A percentile compares a stretch with the other conserved stretches of the same genome.
phyloP scores from a whole-genome alignment of 2,329 filamentous ascomycete species.

The Fusarium poae region DNA sequence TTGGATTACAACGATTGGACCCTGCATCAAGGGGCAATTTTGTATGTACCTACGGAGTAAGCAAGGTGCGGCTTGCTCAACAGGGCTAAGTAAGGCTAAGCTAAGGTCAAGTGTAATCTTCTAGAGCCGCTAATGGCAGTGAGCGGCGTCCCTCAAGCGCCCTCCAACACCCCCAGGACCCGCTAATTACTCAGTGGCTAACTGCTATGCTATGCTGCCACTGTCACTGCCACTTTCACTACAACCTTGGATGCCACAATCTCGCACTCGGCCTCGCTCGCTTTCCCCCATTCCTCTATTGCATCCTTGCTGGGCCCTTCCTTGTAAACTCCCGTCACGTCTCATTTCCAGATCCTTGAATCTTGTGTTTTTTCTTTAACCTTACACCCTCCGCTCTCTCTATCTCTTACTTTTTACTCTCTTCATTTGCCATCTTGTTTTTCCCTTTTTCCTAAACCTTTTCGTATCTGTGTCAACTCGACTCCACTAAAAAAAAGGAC shows the following conservation, averaged over 20 bases:
- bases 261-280: constrained; percentile 36
- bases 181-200: constrained; percentile 37
- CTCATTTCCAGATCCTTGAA: constrained; percentile 29
- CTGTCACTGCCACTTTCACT: constrained; percentile 25
- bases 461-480: background rate
- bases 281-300: constrained; percentile 16
- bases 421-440: constrained; percentile 21
- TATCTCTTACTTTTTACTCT: background rate
- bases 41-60: constrained; percentile 24
- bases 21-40: constrained; percentile 25
- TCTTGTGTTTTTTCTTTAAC: constrained; percentile 20
- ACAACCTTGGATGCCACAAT: constrained; percentile 19
- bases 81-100: constrained; percentile 31
- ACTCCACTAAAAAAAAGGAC: constrained; percentile 5
- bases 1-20: constrained; percentile 17
- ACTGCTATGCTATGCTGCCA: constrained; percentile 19
- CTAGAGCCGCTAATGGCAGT: constrained; percentile 38
- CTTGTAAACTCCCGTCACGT: constrained; percentile 28
- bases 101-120: constrained; percentile 11
- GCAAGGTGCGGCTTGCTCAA: constrained; percentile 20
- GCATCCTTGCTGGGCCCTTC: constrained; percentile 13
- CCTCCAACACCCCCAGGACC: constrained; percentile 21
- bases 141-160: constrained; percentile 35
- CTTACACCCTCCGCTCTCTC: constrained; percentile 25
- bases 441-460: constrained; percentile 22